These are phyloP conservation scores for Saccharomyces eubayanus DNA, from an alignment of 805 yeast genomes.

Conservation along the genomic window DNA sequence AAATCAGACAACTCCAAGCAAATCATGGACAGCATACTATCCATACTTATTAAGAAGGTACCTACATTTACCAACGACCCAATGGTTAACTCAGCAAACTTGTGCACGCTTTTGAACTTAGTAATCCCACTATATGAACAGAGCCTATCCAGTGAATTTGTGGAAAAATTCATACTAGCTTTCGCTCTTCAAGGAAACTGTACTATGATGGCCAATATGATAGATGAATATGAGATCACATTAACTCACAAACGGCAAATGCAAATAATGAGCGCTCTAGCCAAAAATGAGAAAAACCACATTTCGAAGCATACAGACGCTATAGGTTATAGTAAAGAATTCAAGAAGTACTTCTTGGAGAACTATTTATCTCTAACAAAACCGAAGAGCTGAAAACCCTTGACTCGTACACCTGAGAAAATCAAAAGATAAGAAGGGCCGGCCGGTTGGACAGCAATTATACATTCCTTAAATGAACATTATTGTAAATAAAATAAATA, in stretches of 20 bases:
- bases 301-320: background rate
- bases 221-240: background rate
- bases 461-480: background rate
- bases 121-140: background rate
- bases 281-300: background rate
- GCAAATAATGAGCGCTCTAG: background rate
- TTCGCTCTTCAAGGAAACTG: slow-evolving; percentile 1
- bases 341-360: background rate
- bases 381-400: background rate
- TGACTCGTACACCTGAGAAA: background rate
- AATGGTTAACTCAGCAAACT: slow-evolving; percentile 8
- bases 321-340: background rate
- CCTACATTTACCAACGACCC: slow-evolving; percentile 5
- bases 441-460: background rate
- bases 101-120: slow-evolving; percentile 7
- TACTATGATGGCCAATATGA: slow-evolving; percentile 1
- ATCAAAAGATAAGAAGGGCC: too few relatives aligned
- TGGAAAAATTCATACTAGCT: background rate
- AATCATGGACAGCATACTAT: slow-evolving; percentile 8
- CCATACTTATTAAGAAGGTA: slow-evolving; percentile 8
- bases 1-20: slow-evolving; percentile 7
- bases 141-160: background rate
- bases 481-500: background rate
- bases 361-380: background rate
- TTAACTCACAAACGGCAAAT: background rate